These are phyloP conservation scores for Ophiostoma quercus DNA, from an alignment of 2,329 filamentous ascomycete species.

Conservation along the genomic window DNA sequence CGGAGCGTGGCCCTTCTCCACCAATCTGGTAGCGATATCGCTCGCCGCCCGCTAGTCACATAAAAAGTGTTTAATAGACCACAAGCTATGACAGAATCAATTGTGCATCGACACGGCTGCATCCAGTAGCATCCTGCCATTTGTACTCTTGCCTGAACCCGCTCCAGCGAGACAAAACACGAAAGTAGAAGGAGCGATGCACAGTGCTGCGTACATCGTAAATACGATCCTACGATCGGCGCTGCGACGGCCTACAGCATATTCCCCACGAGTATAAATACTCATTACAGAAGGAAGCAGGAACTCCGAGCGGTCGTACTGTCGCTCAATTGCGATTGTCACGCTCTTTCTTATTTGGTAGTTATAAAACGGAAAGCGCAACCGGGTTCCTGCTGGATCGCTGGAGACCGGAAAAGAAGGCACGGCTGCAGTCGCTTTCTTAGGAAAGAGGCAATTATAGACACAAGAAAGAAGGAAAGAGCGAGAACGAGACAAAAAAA, in stretches of 20 bases:
- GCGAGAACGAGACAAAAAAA: background rate
- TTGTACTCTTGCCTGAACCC: background rate
- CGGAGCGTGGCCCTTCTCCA: conserved; percentile 20
- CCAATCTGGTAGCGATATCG: conserved; percentile 25
- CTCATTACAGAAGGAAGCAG: background rate
- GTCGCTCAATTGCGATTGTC: background rate
- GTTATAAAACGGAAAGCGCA: background rate
- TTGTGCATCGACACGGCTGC: conserved; percentile 4
- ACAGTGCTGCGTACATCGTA: conserved; percentile 13
- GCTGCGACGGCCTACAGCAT: conserved; percentile 7
- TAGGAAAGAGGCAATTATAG: background rate
- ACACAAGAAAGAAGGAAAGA: background rate
- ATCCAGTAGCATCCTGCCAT: conserved; percentile 11
- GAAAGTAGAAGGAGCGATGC: background rate
- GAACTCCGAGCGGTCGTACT: background rate
- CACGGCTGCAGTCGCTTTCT: conserved; percentile 5
- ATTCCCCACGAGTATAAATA: background rate
- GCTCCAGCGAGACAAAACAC: background rate
- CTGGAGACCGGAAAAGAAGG: background rate
- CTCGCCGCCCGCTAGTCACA: conserved; percentile 12
- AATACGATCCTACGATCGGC: conserved; percentile 19
- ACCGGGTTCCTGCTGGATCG: background rate
- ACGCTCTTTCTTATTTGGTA: background rate
- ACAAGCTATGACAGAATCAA: conserved; percentile 8
- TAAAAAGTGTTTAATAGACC: background rate